Evolutionary conservation across 441 rosid species (phyloP).

Genomic region (Euphorbia schlechtendalii): DNA sequence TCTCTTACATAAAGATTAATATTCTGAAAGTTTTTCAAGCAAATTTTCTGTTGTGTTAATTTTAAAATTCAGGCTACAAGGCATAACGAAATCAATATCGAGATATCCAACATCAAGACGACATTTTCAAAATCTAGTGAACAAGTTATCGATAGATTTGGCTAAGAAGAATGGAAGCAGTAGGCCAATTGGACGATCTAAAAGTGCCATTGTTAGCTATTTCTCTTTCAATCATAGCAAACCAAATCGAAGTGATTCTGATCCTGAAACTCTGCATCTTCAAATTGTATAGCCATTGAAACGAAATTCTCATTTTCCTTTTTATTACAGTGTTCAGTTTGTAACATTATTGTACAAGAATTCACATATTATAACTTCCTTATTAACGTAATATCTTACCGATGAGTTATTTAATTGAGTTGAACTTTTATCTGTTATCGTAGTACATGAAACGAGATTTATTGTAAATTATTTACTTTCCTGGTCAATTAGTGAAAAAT

Average conservation of each 20-base stretch:
- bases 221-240: slow-evolving; percentile 29
- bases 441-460: too few species aligned
- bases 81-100: slow-evolving; percentile 72
- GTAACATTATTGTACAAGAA: neutral
- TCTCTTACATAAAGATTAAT: neutral
- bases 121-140: slow-evolving; percentile 49
- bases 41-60: too few species aligned
- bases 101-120: slow-evolving; percentile 86
- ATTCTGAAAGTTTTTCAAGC: too few species aligned
- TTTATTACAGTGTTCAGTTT: too few species aligned
- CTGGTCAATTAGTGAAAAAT: too few species aligned
- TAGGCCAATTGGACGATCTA: slow-evolving; percentile 35
- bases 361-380: neutral
- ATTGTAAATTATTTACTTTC: too few species aligned
- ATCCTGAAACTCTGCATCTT: slow-evolving; percentile 38
- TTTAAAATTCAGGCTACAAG: slow-evolving; percentile 48
- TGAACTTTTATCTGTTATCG: too few species aligned
- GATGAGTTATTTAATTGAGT: too few species aligned
- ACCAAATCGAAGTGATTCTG: slow-evolving; percentile 38
- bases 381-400: neutral
- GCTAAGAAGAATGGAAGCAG: slow-evolving; percentile 36
- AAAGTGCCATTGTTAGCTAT: slow-evolving; percentile 40
- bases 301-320: too few species aligned
- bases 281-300: slow-evolving; percentile 34
- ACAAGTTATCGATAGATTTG: slow-evolving; percentile 52